These are phyloP conservation scores for Amorphotheca resinae DNA, from an alignment of 495 filamentous ascomycete genomes.

Conservation along the genomic window DNA sequence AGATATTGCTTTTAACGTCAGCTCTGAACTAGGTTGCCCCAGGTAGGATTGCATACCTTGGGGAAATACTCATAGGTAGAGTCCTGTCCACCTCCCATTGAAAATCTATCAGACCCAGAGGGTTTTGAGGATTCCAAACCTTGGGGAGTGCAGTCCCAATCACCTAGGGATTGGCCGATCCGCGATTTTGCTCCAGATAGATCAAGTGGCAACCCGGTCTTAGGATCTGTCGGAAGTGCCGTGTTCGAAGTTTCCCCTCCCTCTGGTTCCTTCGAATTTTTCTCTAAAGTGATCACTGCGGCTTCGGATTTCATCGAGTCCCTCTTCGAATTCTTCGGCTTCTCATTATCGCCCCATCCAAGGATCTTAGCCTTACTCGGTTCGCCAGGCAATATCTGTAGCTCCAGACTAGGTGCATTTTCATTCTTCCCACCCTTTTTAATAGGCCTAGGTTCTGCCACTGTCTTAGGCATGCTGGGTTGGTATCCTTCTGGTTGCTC, in stretches of 20 bases:
- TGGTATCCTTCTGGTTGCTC: constrained; percentile 17
- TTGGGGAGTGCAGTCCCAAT: constrained; percentile 42
- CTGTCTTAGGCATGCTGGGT: constrained; percentile 1
- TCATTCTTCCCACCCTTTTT: constrained; percentile 5
- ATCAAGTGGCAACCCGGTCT: constrained; percentile 9
- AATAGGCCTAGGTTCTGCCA: constrained; percentile 7
- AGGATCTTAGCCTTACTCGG: constrained; percentile 16
- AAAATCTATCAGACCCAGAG: constrained; percentile 39
- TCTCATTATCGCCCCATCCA: constrained; percentile 11
- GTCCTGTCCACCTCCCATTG: constrained; percentile 74
- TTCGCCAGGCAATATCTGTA: constrained; percentile 12
- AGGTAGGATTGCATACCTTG: constrained; percentile 37
- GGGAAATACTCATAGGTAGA: constrained; percentile 93
- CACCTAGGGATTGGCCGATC: constrained; percentile 5
- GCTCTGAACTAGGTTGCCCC: background rate
- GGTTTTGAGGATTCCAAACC: constrained; percentile 30
- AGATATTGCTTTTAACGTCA: constrained; percentile 34
- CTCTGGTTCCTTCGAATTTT: background rate
- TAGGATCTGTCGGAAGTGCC: background rate
- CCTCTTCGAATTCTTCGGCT: constrained; percentile 4
- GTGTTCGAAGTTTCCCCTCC: background rate
- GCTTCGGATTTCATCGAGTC: background rate
- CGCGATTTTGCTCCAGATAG: constrained; percentile 6
- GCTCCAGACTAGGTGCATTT: constrained; percentile 5
- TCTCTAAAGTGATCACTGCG: background rate